Evolutionary conservation across 1,284 basidiomycete genomes (phyloP).

Genomic region (Rhodotorula glutinis): DNA sequence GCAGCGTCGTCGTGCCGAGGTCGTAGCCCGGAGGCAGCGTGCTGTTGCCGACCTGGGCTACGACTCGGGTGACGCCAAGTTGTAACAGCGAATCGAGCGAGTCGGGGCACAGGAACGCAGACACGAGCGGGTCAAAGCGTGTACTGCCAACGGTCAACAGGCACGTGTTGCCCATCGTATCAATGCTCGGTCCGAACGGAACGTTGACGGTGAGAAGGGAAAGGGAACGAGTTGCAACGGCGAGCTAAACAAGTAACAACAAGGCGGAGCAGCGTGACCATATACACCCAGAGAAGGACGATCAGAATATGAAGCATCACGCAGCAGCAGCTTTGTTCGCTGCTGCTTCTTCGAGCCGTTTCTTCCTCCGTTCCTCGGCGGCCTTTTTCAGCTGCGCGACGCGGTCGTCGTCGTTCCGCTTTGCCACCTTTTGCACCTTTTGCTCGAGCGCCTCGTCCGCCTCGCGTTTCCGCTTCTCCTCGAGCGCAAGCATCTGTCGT

Average conservation of each 20-base stretch:
- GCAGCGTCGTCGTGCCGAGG: slow-evolving; percentile 15
- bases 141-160: slow-evolving; percentile 90
- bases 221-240: neutral
- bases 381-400: slow-evolving; percentile 41
- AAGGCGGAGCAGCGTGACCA: neutral
- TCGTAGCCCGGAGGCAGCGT: slow-evolving; percentile 50
- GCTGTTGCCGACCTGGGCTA: slow-evolving; percentile 71
- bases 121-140: slow-evolving; percentile 69
- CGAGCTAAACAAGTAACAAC: neutral
- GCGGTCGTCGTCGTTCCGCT: slow-evolving; percentile 42
- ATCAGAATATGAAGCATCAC: neutral
- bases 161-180: neutral
- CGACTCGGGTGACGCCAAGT: slow-evolving; percentile 60
- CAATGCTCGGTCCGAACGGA: neutral
- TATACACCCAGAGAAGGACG: neutral
- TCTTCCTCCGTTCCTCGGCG: slow-evolving; percentile 42
- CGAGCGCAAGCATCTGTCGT: slow-evolving; percentile 40
- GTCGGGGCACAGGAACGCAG: slow-evolving; percentile 59
- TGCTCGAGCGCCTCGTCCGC: slow-evolving; percentile 38
- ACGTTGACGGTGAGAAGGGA: neutral
- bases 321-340: neutral
- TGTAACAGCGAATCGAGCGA: slow-evolving; percentile 55
- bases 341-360: slow-evolving; percentile 27
- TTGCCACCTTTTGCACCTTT: slow-evolving; percentile 34
- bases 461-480: slow-evolving; percentile 42